Base-by-base conservation (phyloP, 1,284 basidiomycete genomes). In the Entoloma clypeatum region DNA sequence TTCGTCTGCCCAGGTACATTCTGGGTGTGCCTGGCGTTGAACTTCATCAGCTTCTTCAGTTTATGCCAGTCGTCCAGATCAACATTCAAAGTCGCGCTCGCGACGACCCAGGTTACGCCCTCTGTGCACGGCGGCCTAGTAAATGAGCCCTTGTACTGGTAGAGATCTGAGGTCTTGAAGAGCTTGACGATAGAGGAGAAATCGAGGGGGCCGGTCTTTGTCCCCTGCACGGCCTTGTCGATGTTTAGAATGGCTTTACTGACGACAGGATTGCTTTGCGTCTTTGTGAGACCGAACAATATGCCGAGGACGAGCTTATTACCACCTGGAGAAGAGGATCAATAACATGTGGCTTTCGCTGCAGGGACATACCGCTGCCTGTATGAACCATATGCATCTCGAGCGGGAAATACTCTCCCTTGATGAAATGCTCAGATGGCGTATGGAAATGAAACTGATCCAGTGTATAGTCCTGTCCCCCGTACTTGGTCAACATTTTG, bases 21-120 rank as follows among this genome's bases (percentile, higher is more conserved):
- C 38, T 48, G 47, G 10, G 34, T 26, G 17, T 42, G 45, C 24
- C 47, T 29, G 6, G 41, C 41, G 22, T 49, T 46, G 28, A 43
- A 49, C 28, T 43, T 49, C 22, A 49, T 43, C 23, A 46, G n/a
- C 5, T 21, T 32, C 30, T 49, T 49, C n/a, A 49, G 41, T 8
- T 29, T 38, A 13, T 31, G 28, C 11, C 13, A 46, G 11, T 29
- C 44, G 10, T 9, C 7, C 19, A 39, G 38, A 36, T 49, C 16
- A 2, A 49, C 19, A 4, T 30, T n/a, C 2, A 46, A 36, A 2
- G 40, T 30, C 3, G 19, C 22, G 31, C 34, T 29, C 13, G 40
- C 25, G n/a, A 46, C 36, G 32, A 46, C 36, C 44, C 44, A 46
- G 5, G 27, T 42, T 21, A 45, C 19, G 30, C 39, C 44, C 22